These are phyloP conservation scores for Brassica carinata DNA, from an alignment of 345 rosid species.

Conservation along the genomic window DNA sequence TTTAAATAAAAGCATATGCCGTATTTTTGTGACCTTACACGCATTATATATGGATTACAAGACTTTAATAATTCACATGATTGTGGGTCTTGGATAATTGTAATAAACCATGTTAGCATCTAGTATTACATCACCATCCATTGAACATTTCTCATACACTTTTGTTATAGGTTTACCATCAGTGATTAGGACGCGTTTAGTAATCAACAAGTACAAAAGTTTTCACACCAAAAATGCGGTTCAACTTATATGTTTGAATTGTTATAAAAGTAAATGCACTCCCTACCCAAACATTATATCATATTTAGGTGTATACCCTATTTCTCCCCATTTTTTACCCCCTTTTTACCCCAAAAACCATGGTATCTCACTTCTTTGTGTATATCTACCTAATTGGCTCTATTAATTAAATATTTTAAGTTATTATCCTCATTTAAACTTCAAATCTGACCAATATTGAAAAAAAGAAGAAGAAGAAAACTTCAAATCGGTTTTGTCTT, in stretches of 20 bases:
- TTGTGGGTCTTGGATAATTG: slow-evolving; percentile 21
- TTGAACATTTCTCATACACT: slow-evolving; percentile 14
- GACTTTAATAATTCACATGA: slow-evolving; percentile 23
- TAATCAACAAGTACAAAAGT: neutral
- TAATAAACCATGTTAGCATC: slow-evolving; percentile 11
- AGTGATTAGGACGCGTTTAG: neutral
- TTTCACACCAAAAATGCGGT: neutral
- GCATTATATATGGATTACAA: slow-evolving; percentile 19
- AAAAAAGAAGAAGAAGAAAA: neutral
- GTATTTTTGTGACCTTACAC: slow-evolving; percentile 24
- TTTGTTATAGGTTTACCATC: neutral
- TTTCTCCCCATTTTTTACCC: too few species aligned
- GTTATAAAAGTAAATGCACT: too few species aligned
- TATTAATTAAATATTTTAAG: neutral
- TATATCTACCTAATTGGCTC: too few species aligned
- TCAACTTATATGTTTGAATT: neutral
- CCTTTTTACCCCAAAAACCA: too few species aligned
- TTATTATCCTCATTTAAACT: neutral
- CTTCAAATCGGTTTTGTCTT: neutral
- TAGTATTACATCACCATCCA: slow-evolving; percentile 29
- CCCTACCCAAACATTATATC: too few species aligned
- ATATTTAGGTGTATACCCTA: too few species aligned
- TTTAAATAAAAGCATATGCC: slow-evolving; percentile 16
- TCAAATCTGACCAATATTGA: neutral
- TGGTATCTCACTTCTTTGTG: too few species aligned